Base-by-base conservation (phyloP, 345 rosid genomes). In the Euphorbia pulcherrima region DNA sequence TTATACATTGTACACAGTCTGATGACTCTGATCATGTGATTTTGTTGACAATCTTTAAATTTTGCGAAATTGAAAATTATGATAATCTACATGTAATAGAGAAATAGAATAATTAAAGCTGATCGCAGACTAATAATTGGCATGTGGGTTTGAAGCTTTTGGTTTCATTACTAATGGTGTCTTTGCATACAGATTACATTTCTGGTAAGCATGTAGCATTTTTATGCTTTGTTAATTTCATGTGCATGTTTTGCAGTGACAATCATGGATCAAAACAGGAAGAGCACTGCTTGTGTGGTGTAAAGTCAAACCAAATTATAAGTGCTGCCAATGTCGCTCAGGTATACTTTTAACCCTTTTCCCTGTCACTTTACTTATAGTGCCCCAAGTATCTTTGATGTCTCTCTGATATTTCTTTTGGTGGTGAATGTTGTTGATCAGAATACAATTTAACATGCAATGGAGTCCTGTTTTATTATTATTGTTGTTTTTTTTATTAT, bases 221-320 rank as follows among this genome's bases (percentile, higher is more conserved):
- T 17, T 44, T 57, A 9, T 12, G 14, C 14, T 66, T 28, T 50
- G 41, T 27, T 28, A 23, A 24, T 60, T 39, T 27, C 20, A 9
- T n/a, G 30, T 58, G 28, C 27, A 18, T 53, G 47, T 55, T 68
- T 74, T 77, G 73, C 78, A 87, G 89, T 85, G 73, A 68, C 60
- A 73, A 52, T 24, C 12, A 48, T 52, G 74, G 79, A 56, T 67
- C 65, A 24, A 62, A 70, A 68, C 54, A 70, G 62, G 74, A 33
- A 68, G 78, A 64, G 35, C 23, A 41, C 63, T 71, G 82, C 77
- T 72, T 74, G 58, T 77, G 77, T 76, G 64, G 24, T 48, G 50
- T 73, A 73, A 75, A 77, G 23, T 65, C 61, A 60, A 74, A 68
- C 55, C 68, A 72, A 59, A 77, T 67, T 40, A 63, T 62, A 12